Base-by-base conservation (phyloP, 108 stramenopile species). In the Asterionellopsis glacialis region DNA sequence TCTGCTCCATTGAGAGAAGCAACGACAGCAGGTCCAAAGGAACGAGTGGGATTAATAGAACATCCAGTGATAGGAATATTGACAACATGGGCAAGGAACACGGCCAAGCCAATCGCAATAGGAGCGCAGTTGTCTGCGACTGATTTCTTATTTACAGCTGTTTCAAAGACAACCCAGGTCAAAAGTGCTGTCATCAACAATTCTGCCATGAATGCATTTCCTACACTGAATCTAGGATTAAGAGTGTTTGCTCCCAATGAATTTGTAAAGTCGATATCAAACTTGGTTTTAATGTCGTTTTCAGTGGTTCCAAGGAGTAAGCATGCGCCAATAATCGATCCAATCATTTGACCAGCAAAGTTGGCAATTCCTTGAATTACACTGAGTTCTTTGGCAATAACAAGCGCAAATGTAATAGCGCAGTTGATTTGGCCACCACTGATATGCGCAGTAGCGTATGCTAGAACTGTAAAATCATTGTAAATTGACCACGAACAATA, bases 31-130 rank as follows among this genome's bases (percentile, higher is more conserved):
- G 82, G 82, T 39, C 82, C 82, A 38, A 79, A 74, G 14, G 58
- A 67, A 25, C 83, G 74, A 11, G 83, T 77, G 41, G 83, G 83
- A 49, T 85, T 85, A 59, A 85, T 73, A 27, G 80, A 80, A 55
- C 79, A 80, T 23, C 83, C 83, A 43, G 83, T 85, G 64, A 76
- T 76, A 0, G 83, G 79, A 51, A 80, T 63, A 23, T 72, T 49
- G n/a, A 71, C 60, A 22, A 75, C 23, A 49, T 80, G 79, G 9
- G 45, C 45, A 4, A 47, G 6, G 19, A 47, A 21, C 45, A 47
- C 45, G 18, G 77, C 33, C 61, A 69, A 70, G 9, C 77, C 77
- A 60, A 79, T 74, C 28, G 70, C 73, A 42, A 79, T 57, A 19
- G 77, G 77, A 15, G 73, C 73, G n/a, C 40, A 40, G 45, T 71